Evolutionary conservation across 345 rosid genomes (phyloP).

Genomic region (Jatropha curcas): DNA sequence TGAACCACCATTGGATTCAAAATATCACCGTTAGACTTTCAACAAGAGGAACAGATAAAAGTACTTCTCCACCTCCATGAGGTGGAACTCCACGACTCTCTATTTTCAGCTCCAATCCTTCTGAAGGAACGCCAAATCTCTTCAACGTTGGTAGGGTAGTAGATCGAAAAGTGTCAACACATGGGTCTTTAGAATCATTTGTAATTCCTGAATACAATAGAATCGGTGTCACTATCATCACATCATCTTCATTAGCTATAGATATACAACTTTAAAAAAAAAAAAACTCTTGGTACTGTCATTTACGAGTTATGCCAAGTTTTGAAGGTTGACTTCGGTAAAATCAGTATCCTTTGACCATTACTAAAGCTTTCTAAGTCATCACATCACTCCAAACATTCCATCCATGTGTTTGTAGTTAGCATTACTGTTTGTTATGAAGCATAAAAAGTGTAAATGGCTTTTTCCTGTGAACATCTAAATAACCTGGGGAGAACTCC

Average conservation of each 20-base stretch:
- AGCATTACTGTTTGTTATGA: background rate
- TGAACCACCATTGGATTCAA: background rate
- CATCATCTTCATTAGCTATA: background rate
- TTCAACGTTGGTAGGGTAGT: slow-evolving; percentile 64
- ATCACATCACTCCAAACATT: background rate
- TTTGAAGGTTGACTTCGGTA: background rate
- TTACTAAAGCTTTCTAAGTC: background rate
- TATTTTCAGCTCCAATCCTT: slow-evolving; percentile 73
- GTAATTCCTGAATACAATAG: slow-evolving; percentile 62
- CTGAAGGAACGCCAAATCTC: slow-evolving; percentile 74
- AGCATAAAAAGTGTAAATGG: background rate
- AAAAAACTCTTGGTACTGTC: background rate
- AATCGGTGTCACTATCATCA: too few species aligned
- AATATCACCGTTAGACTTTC: slow-evolving; percentile 54
- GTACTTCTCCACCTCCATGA: slow-evolving; percentile 80
- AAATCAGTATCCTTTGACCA: background rate
- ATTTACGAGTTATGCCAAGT: background rate
- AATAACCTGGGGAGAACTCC: background rate
- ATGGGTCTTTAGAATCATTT: slow-evolving; percentile 76
- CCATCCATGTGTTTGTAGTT: background rate
- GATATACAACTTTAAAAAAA: background rate
- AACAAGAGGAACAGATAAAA: slow-evolving; percentile 60
- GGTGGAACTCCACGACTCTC: slow-evolving; percentile 82
- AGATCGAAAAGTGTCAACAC: slow-evolving; percentile 73
- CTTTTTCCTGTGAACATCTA: background rate